Evolutionary conservation across 140 eudicot species (phyloP), one percentile per base, ranked within the genome.

Genomic region (Erigeron philadelphicus): DNA sequence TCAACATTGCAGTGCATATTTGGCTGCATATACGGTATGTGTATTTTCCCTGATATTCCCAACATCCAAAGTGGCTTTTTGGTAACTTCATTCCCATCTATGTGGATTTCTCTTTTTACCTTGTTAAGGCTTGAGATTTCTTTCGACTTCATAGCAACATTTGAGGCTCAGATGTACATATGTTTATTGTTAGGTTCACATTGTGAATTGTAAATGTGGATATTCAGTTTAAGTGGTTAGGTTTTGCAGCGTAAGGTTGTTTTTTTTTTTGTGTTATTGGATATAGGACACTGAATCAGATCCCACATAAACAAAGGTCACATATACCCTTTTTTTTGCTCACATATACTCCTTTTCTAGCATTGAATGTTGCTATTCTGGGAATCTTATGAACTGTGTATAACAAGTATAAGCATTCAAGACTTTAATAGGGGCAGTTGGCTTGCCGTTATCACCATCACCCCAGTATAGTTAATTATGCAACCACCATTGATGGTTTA

Each of bases 1-100:
- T 80, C 93, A 72, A 92, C 98, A 72, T 78, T 92, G 68, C 98
- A 92, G 73, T 92, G 98, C 86, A 92, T 92, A 70, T 92, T 92
- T 76, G 90, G 95, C 76, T 92, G 96, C 86, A 84, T 92, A 78
- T 92, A 86, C 64, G 98, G 98, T 92, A 77, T 40, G 82, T 19
- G 61, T 74, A 52, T 35, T 58, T 42, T 70, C 18, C 10, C 6
- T 17, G 6, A 13, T 17, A 45, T 41, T 63, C 57, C 70, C 50
- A 63, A 35, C 63, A n/a, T 61, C 71, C 40, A 71, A 71, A 45
- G 60, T 47, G 17, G 10, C 49, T 25, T 21, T 45, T 55, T 52
- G 9, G 4, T 31, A 31, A 31, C 38, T 31, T 31, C 38, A 18
- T 12, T 1, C 9, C 48, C 6, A 13, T 58, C 47, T 35, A 46